Conservation (phyloP, 257 asterid species). For the Cruciata laevipes region DNA sequence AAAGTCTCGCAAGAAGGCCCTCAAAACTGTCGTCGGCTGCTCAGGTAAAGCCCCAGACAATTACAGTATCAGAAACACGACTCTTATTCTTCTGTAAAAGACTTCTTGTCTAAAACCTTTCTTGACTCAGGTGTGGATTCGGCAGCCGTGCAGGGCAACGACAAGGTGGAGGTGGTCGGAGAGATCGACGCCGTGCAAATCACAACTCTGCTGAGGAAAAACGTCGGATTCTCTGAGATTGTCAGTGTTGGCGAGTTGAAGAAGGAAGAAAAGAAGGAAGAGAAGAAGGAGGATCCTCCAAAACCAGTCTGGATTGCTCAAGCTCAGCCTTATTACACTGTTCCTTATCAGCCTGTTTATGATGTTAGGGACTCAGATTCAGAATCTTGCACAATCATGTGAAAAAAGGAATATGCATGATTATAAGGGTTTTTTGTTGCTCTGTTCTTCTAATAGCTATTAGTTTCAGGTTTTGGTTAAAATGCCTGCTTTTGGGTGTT, state of each 20-base stretch:
- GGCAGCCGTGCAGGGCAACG: constrained; percentile 32
- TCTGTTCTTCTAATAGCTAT: too few relatives aligned
- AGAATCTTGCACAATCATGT: constrained; percentile 12
- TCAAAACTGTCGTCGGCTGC: constrained; percentile 16
- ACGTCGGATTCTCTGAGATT: constrained; percentile 41
- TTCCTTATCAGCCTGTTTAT: background rate
- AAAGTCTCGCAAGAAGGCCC: constrained; percentile 39
- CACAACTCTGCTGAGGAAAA: constrained; percentile 40
- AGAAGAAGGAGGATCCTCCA: background rate
- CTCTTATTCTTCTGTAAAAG: background rate
- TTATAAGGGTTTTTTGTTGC: too few relatives aligned
- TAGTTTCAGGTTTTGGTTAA: too few relatives aligned
- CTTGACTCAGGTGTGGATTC: constrained; percentile 35
- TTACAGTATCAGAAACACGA: background rate
- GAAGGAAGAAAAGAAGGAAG: constrained; percentile 17
- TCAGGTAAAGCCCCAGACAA: background rate
- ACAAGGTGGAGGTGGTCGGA: constrained; percentile 51
- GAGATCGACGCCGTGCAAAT: constrained; percentile 50
- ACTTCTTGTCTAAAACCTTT: background rate
- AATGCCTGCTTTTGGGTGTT: too few relatives aligned
- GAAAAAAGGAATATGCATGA: too few relatives aligned
- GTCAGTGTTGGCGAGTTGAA: constrained; percentile 28
- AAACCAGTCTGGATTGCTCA: background rate
- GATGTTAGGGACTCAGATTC: background rate
- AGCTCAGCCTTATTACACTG: background rate